phyloP scores from a whole-genome alignment of 768 basidiomycete genomes.

The Termitomyces sp. region DNA sequence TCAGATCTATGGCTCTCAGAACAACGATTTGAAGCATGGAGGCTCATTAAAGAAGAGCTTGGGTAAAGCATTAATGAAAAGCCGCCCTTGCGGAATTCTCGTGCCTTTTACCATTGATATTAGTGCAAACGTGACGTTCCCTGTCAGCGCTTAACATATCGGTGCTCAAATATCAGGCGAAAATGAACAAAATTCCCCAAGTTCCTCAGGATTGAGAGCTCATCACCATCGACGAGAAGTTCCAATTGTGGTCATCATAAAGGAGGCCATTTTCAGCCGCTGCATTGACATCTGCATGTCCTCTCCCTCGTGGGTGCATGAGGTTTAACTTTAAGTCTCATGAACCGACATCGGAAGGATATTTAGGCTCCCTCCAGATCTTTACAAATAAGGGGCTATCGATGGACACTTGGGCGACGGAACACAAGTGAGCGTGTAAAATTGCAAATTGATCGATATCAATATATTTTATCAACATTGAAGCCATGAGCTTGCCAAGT shows the following conservation, averaged over 20 bases:
- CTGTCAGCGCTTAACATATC: background rate
- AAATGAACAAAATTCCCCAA: no score
- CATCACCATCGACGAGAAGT: background rate
- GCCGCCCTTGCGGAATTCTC: no score
- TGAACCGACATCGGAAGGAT: background rate
- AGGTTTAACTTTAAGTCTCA: background rate
- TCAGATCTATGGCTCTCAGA: no score
- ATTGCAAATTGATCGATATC: no score
- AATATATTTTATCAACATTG: no score
- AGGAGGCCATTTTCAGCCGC: no score
- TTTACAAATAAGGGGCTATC: background rate
- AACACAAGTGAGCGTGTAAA: no score
- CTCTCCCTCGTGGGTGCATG: background rate
- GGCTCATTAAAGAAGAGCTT: no score
- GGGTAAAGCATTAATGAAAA: no score
- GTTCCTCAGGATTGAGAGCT: no score
- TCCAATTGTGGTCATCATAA: background rate
- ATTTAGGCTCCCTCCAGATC: background rate
- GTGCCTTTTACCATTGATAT: background rate
- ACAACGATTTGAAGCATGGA: no score
- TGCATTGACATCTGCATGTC: background rate
- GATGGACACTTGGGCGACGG: no score
- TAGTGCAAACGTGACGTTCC: background rate
- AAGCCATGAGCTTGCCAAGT: background rate
- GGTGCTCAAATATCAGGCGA: background rate